These are phyloP conservation scores for Botrytis fragariae DNA, from an alignment of 2,329 filamentous ascomycete genomes.

Conservation along the genomic window DNA sequence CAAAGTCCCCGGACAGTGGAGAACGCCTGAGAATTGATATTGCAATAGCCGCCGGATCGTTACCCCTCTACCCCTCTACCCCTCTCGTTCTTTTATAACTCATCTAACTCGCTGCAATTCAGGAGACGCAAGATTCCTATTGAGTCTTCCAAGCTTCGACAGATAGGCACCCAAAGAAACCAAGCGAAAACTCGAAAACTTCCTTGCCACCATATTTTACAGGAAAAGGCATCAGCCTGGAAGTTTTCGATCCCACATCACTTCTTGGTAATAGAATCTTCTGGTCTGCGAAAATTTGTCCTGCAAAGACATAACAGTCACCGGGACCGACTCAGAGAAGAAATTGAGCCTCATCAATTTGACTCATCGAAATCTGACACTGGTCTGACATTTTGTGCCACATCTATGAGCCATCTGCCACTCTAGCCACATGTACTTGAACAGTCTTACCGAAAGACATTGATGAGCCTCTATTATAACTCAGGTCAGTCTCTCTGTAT, in stretches of 20 bases:
- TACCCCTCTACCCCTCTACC: neutral
- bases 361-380: neutral
- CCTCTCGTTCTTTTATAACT: too few species aligned
- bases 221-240: neutral
- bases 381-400: neutral
- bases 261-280: neutral
- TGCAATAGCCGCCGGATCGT: slow-evolving; percentile 1
- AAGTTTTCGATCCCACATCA: neutral
- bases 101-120: neutral
- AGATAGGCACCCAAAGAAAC: neutral
- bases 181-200: neutral
- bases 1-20: neutral
- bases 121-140: neutral
- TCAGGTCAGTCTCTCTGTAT: neutral
- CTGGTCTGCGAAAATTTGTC: neutral
- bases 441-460: neutral
- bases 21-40: neutral
- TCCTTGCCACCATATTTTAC: neutral
- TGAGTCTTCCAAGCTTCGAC: neutral
- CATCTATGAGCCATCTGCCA: neutral
- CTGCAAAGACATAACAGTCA: neutral
- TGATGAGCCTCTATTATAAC: neutral
- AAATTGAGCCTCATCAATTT: neutral
- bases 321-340: neutral
- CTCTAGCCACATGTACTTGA: neutral